These are phyloP conservation scores for Suillus americanus DNA, from an alignment of 768 basidiomycete species.

Conservation along the genomic window DNA sequence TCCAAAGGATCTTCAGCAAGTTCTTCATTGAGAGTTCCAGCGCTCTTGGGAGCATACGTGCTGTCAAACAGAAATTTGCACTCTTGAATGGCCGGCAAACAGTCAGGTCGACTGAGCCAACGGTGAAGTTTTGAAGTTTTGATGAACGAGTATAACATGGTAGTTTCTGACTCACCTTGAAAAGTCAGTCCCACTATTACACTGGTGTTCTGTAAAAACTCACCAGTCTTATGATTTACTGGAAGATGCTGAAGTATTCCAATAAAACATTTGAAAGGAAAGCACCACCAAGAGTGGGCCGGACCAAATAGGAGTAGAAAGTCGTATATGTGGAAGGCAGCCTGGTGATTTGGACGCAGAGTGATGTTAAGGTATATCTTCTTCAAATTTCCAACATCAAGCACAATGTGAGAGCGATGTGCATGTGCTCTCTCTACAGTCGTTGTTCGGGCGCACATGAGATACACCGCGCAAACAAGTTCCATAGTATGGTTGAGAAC, in stretches of 20 bases:
- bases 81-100: slow-evolving; percentile 9
- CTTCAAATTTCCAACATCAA: slow-evolving; percentile 18
- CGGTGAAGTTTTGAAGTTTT: slow-evolving; percentile 12
- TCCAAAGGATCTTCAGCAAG: neutral
- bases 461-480: slow-evolving; percentile 22
- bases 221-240: slow-evolving; percentile 34
- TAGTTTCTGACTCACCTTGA: slow-evolving; percentile 10
- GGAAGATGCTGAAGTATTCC: slow-evolving; percentile 28
- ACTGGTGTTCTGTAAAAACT: neutral
- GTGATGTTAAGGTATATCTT: slow-evolving; percentile 17
- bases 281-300: slow-evolving; percentile 25
- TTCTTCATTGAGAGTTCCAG: neutral
- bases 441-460: slow-evolving; percentile 19
- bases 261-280: slow-evolving; percentile 33
- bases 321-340: slow-evolving; percentile 29
- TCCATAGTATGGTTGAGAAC: slow-evolving; percentile 28
- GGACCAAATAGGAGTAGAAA: slow-evolving; percentile 31
- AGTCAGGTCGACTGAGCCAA: slow-evolving; percentile 13
- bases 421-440: slow-evolving; percentile 9
- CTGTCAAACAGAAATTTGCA: slow-evolving; percentile 10
- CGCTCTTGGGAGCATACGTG: neutral
- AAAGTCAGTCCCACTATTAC: neutral
- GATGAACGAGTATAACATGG: slow-evolving; percentile 9
- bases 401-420: slow-evolving; percentile 16
- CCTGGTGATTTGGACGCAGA: slow-evolving; percentile 31